Base-by-base conservation (phyloP, 768 basidiomycete species). In the Podaxis sp. region DNA sequence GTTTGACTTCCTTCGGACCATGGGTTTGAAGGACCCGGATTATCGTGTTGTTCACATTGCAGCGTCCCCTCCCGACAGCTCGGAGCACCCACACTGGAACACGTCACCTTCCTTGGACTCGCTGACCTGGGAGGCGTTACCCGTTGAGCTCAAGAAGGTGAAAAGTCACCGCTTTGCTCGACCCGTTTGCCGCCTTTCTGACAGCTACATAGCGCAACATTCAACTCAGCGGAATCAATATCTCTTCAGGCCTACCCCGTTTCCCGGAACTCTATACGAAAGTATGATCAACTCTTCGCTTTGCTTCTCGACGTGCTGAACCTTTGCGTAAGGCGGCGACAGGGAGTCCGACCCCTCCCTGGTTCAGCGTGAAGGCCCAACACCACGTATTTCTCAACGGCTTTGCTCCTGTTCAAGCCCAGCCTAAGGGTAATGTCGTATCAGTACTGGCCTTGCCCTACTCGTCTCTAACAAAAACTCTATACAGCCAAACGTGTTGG, bases 31-130 rank as follows among this genome's bases (percentile, higher is more conserved):
- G 48, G 68, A 66, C 48, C 56, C 70, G 61, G 69, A 62, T 16
- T 66, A 61, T 60, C 83, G 87, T 64, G 74, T 91, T 13, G 69
- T 90, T 38, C 89, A 90, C 64, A 70, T 91, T 48, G 82, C 87
- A 1, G 80, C 82, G 10, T 75, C 77, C 3, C 73, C 77, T 18
- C 86, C 88, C 0, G 87, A 91, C 65, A 65, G 70, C 5, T 74
- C 85, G 3, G 72, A 76, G 63, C 74, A 78, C 50, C 89, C 90
- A 3, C 66, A 72, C 23, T 86, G 77, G 68, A 91, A 91, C 68
- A 73, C 70, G 5, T 67, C 70, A 3, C 71, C 77, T 2, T 65
- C 70, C 13, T 68, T 86, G 18, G 87, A 89, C 67, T 68, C 68
- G 14, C 71, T 83, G 10, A 78, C 76, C 4, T 90, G 88, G 89